Conservation (phyloP, 1,284 basidiomycete genomes). For the Trichosporon faecale region DNA sequence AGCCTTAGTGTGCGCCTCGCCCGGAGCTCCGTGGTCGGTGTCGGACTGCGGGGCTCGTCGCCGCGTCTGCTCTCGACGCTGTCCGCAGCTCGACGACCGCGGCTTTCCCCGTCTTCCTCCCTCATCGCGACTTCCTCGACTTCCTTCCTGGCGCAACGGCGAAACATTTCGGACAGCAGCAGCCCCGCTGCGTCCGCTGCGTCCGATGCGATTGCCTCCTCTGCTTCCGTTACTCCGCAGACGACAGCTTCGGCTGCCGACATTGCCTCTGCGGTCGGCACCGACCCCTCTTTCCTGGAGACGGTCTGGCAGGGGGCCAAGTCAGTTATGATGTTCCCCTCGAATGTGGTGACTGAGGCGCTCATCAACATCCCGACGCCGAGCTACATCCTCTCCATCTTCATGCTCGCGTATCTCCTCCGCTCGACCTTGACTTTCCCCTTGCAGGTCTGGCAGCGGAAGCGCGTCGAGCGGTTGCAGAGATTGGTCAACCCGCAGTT, state of each 20-base stretch:
- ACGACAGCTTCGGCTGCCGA: not conserved
- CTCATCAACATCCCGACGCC: conserved; percentile 38
- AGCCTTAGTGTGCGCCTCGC: not conserved
- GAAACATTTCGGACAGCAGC: not conserved
- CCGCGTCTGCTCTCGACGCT: not conserved
- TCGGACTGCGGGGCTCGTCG: not conserved
- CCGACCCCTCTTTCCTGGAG: not conserved
- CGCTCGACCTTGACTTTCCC: conserved; percentile 55
- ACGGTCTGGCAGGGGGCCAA: not conserved
- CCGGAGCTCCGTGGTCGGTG: not conserved
- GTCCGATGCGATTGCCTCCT: not conserved
- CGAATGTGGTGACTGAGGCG: conserved; percentile 25
- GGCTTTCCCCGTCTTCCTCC: not conserved
- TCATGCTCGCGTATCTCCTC: conserved; percentile 53
- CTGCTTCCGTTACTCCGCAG: not conserved
- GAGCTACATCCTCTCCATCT: conserved; percentile 52
- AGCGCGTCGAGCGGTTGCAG: conserved; percentile 43
- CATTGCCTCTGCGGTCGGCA: not conserved
- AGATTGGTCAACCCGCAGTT: conserved; percentile 53
- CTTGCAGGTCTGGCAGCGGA: conserved; percentile 54
- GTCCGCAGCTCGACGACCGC: not conserved
- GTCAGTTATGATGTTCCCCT: not conserved
- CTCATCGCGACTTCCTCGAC: not conserved
- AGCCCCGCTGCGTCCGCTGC: not conserved
- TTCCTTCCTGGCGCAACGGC: not conserved